phyloP scores from a whole-genome alignment of 75 land plant species.

The Selaginella tamariscina region DNA sequence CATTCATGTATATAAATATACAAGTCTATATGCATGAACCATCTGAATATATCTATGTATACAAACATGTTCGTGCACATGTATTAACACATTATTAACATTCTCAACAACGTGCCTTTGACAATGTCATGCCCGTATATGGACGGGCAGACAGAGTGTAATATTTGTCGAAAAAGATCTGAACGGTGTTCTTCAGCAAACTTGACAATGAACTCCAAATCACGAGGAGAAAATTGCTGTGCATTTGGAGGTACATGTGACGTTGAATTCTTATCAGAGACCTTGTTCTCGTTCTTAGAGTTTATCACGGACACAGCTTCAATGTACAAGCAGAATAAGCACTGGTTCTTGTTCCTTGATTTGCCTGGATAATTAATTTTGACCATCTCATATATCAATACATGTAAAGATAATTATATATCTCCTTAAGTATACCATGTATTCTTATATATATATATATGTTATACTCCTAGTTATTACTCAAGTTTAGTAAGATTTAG shows the following conservation, averaged over 20 bases:
- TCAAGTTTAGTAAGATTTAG: too few species aligned
- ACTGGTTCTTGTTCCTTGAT: constrained; percentile 67
- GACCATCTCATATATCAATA: too few species aligned
- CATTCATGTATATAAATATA: too few species aligned
- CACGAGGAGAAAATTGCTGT: constrained; percentile 56
- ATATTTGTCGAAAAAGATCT: constrained; percentile 74
- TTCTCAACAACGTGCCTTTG: too few species aligned
- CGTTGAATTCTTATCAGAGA: constrained; percentile 36
- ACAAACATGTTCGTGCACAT: too few species aligned
- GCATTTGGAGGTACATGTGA: constrained; percentile 35
- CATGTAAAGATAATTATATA: too few species aligned
- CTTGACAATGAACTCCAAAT: constrained; percentile 74
- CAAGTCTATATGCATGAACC: too few species aligned
- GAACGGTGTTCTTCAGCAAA: constrained; percentile 84
- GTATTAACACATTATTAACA: too few species aligned
- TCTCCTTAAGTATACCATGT: too few species aligned
- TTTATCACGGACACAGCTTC: constrained; percentile 86
- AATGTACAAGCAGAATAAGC: constrained; percentile 74
- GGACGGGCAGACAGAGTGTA: constrained; percentile 94
- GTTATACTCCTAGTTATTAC: too few species aligned
- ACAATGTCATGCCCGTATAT: constrained; percentile 99
- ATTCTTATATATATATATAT: too few species aligned
- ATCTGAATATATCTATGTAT: too few species aligned
- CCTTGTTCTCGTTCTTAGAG: constrained; percentile 51
- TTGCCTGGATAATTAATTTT: constrained; percentile 58